phyloP scores from a whole-genome alignment of 257 asterid species.

The Plectranthus barbatus region DNA sequence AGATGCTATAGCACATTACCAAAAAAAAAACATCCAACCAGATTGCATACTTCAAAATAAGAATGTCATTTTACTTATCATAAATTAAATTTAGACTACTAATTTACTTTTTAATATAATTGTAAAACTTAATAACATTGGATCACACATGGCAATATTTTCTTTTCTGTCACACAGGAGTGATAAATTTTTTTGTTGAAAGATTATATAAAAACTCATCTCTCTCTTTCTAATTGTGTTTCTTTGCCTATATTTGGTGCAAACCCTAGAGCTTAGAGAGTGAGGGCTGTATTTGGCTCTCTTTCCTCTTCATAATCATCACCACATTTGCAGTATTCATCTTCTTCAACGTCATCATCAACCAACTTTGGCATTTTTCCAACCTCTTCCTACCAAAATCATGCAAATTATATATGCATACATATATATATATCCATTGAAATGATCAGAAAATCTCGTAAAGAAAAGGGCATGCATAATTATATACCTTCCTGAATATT shows the following conservation, averaged over 20 bases:
- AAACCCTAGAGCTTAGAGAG: slow-evolving; percentile 14
- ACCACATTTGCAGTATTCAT: slow-evolving; percentile 27
- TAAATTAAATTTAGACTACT: too few species aligned
- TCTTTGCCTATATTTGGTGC: too few species aligned
- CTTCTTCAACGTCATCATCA: slow-evolving; percentile 17
- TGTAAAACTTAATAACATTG: too few species aligned
- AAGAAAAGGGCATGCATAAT: background rate
- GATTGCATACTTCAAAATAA: too few species aligned
- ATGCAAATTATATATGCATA: background rate
- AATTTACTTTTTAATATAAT: too few species aligned
- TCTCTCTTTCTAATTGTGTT: background rate
- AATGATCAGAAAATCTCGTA: background rate
- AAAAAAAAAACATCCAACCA: too few species aligned
- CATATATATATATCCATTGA: background rate
- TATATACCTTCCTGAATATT: slow-evolving; percentile 29
- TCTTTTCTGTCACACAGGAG: too few species aligned
- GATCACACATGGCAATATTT: too few species aligned
- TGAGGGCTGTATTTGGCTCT: slow-evolving; percentile 25
- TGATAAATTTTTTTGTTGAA: too few species aligned
- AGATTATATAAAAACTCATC: too few species aligned
- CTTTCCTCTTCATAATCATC: slow-evolving; percentile 4
- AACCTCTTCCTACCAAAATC: slow-evolving; percentile 6
- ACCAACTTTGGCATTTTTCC: slow-evolving; percentile 19
- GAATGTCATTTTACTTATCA: too few species aligned
- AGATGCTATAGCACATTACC: too few species aligned